Base-by-base conservation (phyloP, 345 rosid species). In the Lepidium didymum region DNA sequence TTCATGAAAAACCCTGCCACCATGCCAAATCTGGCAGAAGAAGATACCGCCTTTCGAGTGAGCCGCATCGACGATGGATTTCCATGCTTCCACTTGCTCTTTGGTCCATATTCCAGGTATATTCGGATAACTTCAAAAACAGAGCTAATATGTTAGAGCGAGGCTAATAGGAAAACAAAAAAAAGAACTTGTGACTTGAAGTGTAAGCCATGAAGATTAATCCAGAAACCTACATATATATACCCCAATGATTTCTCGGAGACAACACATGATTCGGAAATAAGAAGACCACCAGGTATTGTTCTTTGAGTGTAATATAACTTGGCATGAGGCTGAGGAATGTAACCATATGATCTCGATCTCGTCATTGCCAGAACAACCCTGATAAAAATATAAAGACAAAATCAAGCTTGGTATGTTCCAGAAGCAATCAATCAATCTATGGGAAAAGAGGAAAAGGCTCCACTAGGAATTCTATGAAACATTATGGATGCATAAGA, bases 51-150 rank as follows among this genome's bases (percentile, higher is more conserved):
- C 91, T 76, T 87, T 82, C 5, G 87, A 80, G 80, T 87, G 92
- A 81, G 87, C 92, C 19, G 87, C 87, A 51, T 85, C 85, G 0
- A 89, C 89, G 27, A 87, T 85, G 12, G 89, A 84, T 63, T 82
- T 87, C 90, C 96, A 89, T 6, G 91, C 92, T 35, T 89, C 89
- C 7, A 89, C 85, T 74, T 89, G 93, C 62, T 80, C 91, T 68
- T 77, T 81, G 3, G 81, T 86, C 88, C 88, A 86, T 10, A 86
- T 75, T 37, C 90, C 92, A 53, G 90, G 88, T 10, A 75, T 61
- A 56, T 79, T 49, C 2, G 54, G 42, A 74, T 77, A 75, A 58
- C 87, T 85, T 41, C 33, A 72, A 12, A 38, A 51, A 51, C 33
- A 60, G 12, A 40, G 46, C 45, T 56, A 31, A 34, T n/a, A 55